phyloP scores from a whole-genome alignment of 805 yeast genomes.

The Ogataea pignaliae region DNA sequence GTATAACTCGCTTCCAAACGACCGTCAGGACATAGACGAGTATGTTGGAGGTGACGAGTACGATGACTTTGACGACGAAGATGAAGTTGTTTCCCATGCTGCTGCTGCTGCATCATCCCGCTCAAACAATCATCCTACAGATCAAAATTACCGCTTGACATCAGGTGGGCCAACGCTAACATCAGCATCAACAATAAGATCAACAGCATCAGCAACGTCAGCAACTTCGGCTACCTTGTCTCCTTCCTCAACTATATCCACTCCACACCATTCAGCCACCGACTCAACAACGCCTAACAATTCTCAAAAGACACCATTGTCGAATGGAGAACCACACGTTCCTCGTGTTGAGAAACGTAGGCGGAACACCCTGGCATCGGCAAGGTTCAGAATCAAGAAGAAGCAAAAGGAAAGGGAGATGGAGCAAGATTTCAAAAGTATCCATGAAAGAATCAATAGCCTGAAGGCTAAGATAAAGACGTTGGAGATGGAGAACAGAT shows the following conservation, averaged over 20 bases:
- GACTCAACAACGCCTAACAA: neutral
- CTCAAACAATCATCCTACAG: neutral
- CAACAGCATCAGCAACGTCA: neutral
- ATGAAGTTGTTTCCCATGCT: constrained; percentile 1
- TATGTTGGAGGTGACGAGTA: neutral
- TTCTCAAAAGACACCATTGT: neutral
- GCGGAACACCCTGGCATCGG: constrained; percentile 62
- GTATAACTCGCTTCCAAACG: neutral
- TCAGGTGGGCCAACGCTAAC: neutral
- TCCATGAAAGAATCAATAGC: constrained; percentile 40
- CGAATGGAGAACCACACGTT: no score
- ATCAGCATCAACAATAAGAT: neutral
- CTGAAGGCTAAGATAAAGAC: constrained; percentile 46
- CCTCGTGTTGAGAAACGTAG: constrained; percentile 41
- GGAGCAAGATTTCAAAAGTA: constrained; percentile 41
- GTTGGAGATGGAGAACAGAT: constrained; percentile 58
- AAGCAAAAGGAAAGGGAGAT: constrained; percentile 55
- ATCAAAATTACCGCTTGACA: no score
- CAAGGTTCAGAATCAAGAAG: constrained; percentile 60
- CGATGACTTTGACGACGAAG: constrained; percentile 3
- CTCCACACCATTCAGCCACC: neutral
- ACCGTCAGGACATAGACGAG: constrained; percentile 1
- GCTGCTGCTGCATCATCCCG: neutral
- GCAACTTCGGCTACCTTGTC: neutral
- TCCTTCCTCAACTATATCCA: neutral